phyloP scores from a whole-genome alignment of 768 basidiomycete species.

The Rhizopogon salebrosus region DNA sequence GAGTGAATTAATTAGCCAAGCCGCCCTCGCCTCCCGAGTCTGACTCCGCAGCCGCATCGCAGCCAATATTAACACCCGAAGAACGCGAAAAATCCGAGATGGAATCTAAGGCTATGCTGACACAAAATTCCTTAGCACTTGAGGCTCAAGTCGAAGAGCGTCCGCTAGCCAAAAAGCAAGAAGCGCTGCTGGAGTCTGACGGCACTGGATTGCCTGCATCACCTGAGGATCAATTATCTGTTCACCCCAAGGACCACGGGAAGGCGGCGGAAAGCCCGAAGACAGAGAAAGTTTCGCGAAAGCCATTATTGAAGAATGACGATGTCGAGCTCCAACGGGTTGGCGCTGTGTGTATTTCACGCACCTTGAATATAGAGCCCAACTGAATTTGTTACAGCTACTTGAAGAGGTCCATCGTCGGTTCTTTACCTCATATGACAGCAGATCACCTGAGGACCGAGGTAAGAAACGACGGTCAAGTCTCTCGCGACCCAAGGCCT shows the following conservation, averaged over 20 bases:
- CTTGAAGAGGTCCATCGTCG: conserved; percentile 71
- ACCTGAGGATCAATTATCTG: neutral
- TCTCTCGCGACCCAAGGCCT: conserved; percentile 29
- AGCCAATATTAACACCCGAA: conserved; percentile 24
- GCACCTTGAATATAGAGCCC: neutral
- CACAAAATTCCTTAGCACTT: conserved; percentile 67
- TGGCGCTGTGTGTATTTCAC: conserved; percentile 47
- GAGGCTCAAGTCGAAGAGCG: conserved; percentile 84
- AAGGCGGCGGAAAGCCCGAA: conserved; percentile 20
- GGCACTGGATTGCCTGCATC: conserved; percentile 8
- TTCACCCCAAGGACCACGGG: conserved; percentile 11
- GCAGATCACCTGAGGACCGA: conserved; percentile 22
- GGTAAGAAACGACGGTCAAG: conserved; percentile 22
- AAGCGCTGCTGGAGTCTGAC: conserved; percentile 55
- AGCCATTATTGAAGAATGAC: conserved; percentile 82
- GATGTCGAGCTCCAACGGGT: conserved; percentile 80
- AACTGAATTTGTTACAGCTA: conserved; percentile 44
- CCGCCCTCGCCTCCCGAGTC: conserved; percentile 10
- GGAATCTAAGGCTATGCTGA: conserved; percentile 51
- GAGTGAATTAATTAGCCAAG: conserved; percentile 18
- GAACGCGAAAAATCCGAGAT: conserved; percentile 42
- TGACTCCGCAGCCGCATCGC: conserved; percentile 6
- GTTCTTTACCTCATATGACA: conserved; percentile 71
- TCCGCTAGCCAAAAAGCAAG: conserved; percentile 85
- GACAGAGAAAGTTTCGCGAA: conserved; percentile 46